phyloP scores from a whole-genome alignment of 345 rosid genomes.

The sweet orange (Citrus sinensis) region DVS_A1.0 CM039168.1:1439501-1440000 shows the following conservation, averaged over 20 bases:
- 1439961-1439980: slow-evolving; percentile 15
- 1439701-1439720: not conserved
- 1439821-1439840: slow-evolving; percentile 19
- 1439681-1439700: not conserved
- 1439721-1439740: not conserved
- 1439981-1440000: slow-evolving; percentile 17
- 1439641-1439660: not conserved
- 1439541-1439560: not conserved
- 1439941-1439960: slow-evolving; percentile 21
- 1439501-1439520: no score
- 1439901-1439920: not conserved
- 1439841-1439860: not conserved
- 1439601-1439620: not conserved
- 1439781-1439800: slow-evolving; percentile 3
- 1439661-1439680: not conserved
- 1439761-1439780: not conserved
- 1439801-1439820: slow-evolving; percentile 20
- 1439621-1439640: not conserved
- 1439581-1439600: no score
- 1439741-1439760: not conserved
- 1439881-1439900: not conserved
- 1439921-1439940: slow-evolving; percentile 25
- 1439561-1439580: no score
- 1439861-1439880: not conserved
- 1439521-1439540: no score